Conservation (phyloP, 306 rosid species). For the Aeschynomene evenia region DNA sequence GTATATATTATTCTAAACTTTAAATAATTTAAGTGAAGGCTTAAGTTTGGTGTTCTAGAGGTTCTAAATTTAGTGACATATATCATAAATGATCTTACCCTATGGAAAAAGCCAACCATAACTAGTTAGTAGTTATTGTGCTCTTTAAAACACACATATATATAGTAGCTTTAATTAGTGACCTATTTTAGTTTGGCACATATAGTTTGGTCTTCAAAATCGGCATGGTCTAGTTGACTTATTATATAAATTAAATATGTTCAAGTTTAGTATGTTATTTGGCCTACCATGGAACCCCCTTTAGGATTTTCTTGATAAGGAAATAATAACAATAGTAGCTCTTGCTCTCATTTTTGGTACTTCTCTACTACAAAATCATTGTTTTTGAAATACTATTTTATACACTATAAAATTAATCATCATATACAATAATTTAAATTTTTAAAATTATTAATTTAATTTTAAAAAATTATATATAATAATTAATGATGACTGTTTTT, state of each 20-base stretch:
- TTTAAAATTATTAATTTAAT: no score
- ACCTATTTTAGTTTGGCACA: background rate
- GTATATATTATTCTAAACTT: no score
- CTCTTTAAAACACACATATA: background rate
- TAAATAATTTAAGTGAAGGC: background rate
- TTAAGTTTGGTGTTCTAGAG: background rate
- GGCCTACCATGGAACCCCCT: background rate
- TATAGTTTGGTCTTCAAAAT: no score
- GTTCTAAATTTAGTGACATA: background rate
- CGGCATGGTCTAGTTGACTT: no score
- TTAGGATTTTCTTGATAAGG: background rate
- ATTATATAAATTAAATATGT: no score
- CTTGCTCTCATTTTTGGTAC: no score
- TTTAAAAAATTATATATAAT: no score
- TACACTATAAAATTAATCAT: no score
- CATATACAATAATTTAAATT: no score
- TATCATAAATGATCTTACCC: background rate
- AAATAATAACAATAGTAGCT: background rate
- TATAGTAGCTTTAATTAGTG: background rate
- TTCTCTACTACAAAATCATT: background rate
- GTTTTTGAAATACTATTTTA: no score
- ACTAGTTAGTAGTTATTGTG: background rate
- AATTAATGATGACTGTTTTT: no score
- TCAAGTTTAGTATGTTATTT: no score
- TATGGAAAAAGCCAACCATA: background rate